Percentiles rank a stretch among this genome's conserved stretches.
Evolutionary conservation across 352 stramenopile species (phyloP).

Genomic region (Phytopythium aichiense): DNA sequence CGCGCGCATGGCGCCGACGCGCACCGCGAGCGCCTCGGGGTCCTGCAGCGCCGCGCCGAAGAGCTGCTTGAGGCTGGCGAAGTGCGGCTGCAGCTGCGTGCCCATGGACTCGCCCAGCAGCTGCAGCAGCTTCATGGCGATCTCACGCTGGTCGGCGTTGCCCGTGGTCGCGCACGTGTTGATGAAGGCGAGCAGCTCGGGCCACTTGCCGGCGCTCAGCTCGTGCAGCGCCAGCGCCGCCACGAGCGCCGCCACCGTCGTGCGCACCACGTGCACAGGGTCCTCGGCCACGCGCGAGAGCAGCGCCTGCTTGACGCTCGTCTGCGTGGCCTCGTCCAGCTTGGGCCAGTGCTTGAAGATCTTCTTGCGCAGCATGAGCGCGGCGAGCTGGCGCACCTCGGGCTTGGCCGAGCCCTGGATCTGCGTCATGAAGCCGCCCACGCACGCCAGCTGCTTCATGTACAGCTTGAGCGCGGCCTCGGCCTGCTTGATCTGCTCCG

Average conservation of each 20-base stretch:
- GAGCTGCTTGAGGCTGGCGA: constrained; percentile 75
- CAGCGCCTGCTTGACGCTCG: constrained; percentile 86
- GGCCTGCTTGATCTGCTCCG: constrained; percentile 93
- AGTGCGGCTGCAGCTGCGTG: constrained; percentile 77
- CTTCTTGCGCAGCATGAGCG: constrained; percentile 93
- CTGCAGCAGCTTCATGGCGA: constrained; percentile 92
- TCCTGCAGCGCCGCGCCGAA: constrained; percentile 73
- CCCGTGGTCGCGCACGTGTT: constrained; percentile 80
- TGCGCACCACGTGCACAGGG: constrained; percentile 85
- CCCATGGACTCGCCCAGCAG: constrained; percentile 93
- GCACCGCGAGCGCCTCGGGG: constrained; percentile 76
- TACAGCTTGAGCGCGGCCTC: constrained; percentile 92
- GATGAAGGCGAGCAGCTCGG: constrained; percentile 94
- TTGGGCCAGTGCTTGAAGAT: constrained; percentile 92
- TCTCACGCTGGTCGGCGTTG: constrained; percentile 84
- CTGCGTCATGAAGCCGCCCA: constrained; percentile 89
- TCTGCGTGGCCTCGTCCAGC: constrained; percentile 78
- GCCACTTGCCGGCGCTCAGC: constrained; percentile 77
- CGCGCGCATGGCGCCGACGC: constrained; percentile 76
- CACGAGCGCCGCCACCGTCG: constrained; percentile 80
- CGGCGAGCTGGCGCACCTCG: constrained; percentile 89
- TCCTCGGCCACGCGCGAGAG: constrained; percentile 84
- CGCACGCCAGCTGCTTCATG: constrained; percentile 86
- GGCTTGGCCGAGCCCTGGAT: constrained; percentile 73
- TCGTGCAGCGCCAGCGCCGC: constrained; percentile 79